A percentile compares a stretch with the other conserved stretches of the same genome.
These are phyloP conservation scores for Boletus edulis DNA, from an alignment of 768 basidiomycete species.

Conservation along the genomic window DNA sequence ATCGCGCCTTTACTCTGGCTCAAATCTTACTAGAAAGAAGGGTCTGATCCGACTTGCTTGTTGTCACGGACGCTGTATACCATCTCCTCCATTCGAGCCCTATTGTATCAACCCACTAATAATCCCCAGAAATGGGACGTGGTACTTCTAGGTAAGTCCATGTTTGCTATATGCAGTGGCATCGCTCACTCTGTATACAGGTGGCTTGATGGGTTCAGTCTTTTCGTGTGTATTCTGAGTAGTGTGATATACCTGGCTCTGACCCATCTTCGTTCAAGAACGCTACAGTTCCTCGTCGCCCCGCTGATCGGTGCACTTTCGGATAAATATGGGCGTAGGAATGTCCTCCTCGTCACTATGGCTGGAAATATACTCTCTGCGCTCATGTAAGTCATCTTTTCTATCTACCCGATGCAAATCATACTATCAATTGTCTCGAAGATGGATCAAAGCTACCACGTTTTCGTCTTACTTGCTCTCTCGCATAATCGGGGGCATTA, in stretches of 20 bases:
- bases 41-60: conserved; percentile 65
- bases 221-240: conserved; percentile 69
- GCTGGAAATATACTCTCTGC: conserved; percentile 92
- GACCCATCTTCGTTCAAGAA: conserved; percentile 44
- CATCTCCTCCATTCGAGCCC: conserved; percentile 63
- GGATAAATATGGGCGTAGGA: conserved; percentile 88
- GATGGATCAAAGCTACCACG: conserved; percentile 88
- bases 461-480: conserved; percentile 91
- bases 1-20: not conserved
- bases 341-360: conserved; percentile 83
- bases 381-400: conserved; percentile 53
- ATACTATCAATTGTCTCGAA: conserved; percentile 26
- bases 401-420: not conserved
- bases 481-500: conserved; percentile 87
- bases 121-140: conserved; percentile 88
- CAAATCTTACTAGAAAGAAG: conserved; percentile 55
- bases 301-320: conserved; percentile 81
- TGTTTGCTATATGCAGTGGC: not conserved
- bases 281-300: conserved; percentile 80
- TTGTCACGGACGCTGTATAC: conserved; percentile 66
- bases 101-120: conserved; percentile 56
- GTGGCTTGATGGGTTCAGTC: conserved; percentile 89
- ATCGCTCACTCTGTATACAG: conserved; percentile 33
- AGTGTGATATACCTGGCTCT: conserved; percentile 34
- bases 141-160: conserved; percentile 76